phyloP scores from a whole-genome alignment of 768 basidiomycete species.

The Tricholoma sp. region DNA sequence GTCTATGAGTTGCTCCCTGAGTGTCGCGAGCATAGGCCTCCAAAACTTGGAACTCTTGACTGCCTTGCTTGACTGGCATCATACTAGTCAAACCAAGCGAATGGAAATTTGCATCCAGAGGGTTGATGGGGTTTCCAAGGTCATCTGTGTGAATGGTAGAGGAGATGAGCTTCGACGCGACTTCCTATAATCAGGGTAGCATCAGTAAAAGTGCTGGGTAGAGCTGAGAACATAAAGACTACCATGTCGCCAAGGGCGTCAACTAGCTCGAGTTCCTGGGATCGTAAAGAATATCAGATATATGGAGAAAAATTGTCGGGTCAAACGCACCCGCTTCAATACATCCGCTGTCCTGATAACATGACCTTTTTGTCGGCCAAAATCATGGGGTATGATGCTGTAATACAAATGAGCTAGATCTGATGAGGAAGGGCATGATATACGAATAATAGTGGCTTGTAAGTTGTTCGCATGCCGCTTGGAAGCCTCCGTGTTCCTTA shows the following conservation, averaged over 20 bases:
- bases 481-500: slow-evolving; percentile 30
- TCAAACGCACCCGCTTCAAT: slow-evolving; percentile 35
- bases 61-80: slow-evolving; percentile 36
- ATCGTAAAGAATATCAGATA: background rate
- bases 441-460: slow-evolving; percentile 56
- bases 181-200: slow-evolving; percentile 32
- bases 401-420: background rate
- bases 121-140: slow-evolving; percentile 46
- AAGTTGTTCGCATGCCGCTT: slow-evolving; percentile 39
- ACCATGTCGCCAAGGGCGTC: slow-evolving; percentile 65
- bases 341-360: slow-evolving; percentile 32
- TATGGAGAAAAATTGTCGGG: background rate
- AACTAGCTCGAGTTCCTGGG: slow-evolving; percentile 55
- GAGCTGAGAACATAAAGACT: background rate
- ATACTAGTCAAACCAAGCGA: slow-evolving; percentile 49
- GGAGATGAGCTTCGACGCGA: slow-evolving; percentile 52
- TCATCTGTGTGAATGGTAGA: slow-evolving; percentile 32
- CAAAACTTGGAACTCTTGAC: slow-evolving; percentile 44
- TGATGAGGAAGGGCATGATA: slow-evolving; percentile 11
- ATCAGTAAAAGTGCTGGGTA: background rate
- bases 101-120: slow-evolving; percentile 49
- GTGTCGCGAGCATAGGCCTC: slow-evolving; percentile 47
- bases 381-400: slow-evolving; percentile 60
- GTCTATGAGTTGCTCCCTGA: slow-evolving; percentile 50
- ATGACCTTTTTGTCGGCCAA: slow-evolving; percentile 43